These are phyloP conservation scores for Xylaria flabelliformis DNA, from an alignment of 495 filamentous ascomycete species.

Conservation along the genomic window DNA sequence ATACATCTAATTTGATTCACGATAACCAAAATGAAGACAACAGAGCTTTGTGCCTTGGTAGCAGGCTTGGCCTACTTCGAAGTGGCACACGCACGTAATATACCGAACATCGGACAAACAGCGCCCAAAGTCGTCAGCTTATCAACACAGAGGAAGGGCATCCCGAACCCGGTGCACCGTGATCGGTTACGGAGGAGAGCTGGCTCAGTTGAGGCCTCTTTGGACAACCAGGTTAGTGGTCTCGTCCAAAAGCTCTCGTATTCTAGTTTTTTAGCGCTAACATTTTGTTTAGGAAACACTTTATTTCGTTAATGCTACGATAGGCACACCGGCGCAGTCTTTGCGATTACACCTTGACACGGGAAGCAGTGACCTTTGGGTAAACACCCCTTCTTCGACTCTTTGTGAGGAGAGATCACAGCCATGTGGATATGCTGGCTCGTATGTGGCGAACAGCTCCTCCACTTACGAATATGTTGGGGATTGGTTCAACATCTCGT, in stretches of 20 bases:
- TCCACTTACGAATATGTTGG: slow-evolving; percentile 81
- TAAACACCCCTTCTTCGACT: slow-evolving; percentile 69
- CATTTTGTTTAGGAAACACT: slow-evolving; percentile 56
- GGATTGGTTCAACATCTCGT: slow-evolving; percentile 86
- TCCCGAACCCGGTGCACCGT: slow-evolving; percentile 48
- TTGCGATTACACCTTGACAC: slow-evolving; percentile 79
- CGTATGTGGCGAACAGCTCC: slow-evolving; percentile 75
- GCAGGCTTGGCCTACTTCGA: slow-evolving; percentile 13
- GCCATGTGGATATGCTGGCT: slow-evolving; percentile 65
- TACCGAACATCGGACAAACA: slow-evolving; percentile 33
- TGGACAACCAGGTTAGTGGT: slow-evolving; percentile 57
- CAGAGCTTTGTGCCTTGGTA: slow-evolving; percentile 9
- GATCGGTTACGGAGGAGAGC: slow-evolving; percentile 55
- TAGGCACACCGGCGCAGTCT: slow-evolving; percentile 72
- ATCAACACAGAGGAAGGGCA: slow-evolving; percentile 50
- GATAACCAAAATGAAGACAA: slow-evolving; percentile 10
- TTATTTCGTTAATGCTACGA: slow-evolving; percentile 73
- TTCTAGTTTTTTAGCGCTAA: slow-evolving; percentile 18
- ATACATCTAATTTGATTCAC: not conserved
- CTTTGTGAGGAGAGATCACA: slow-evolving; percentile 57
- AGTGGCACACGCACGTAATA: slow-evolving; percentile 36
- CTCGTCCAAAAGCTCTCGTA: not conserved
- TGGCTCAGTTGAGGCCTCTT: slow-evolving; percentile 43
- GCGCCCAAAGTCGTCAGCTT: slow-evolving; percentile 55
- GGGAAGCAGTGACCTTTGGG: slow-evolving; percentile 90